Conservation (phyloP, 192 early-diverging fungal species). For the Rhizophlyctis rosea region DNA sequence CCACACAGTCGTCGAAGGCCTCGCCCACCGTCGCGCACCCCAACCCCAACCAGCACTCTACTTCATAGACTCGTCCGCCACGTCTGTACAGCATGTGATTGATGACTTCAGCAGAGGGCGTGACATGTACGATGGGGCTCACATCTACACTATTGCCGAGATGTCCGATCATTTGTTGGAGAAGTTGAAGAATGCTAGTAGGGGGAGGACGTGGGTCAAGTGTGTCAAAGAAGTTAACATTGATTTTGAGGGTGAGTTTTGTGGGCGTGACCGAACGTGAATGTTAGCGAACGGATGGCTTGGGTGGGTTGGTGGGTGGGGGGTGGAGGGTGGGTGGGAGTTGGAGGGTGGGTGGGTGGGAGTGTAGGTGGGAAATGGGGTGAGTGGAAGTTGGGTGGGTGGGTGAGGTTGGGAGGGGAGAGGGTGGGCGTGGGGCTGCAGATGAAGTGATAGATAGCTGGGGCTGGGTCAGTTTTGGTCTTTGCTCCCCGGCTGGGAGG, state of each 20-base stretch:
- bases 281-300: no score
- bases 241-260: conserved; percentile 51
- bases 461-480: no score
- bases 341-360: no score
- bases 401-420: no score
- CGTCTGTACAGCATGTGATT: conserved; percentile 47
- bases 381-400: no score
- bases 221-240: conserved; percentile 45
- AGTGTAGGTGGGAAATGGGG: no score
- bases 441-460: no score
- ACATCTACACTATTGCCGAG: conserved; percentile 52
- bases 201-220: conserved; percentile 39
- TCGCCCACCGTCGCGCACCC: conserved; percentile 44
- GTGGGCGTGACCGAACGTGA: no score
- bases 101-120: conserved; percentile 47
- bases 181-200: conserved; percentile 53
- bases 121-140: conserved; percentile 44
- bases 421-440: no score
- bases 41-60: conserved; percentile 57
- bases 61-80: conserved; percentile 46
- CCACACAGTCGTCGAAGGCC: conserved; percentile 46
- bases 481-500: no score
- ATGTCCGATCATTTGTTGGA: conserved; percentile 64
- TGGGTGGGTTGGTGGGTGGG: no score
- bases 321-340: no score